phyloP scores from a whole-genome alignment of 1,284 basidiomycete genomes.

The Rhodotorula sp. region DNA sequence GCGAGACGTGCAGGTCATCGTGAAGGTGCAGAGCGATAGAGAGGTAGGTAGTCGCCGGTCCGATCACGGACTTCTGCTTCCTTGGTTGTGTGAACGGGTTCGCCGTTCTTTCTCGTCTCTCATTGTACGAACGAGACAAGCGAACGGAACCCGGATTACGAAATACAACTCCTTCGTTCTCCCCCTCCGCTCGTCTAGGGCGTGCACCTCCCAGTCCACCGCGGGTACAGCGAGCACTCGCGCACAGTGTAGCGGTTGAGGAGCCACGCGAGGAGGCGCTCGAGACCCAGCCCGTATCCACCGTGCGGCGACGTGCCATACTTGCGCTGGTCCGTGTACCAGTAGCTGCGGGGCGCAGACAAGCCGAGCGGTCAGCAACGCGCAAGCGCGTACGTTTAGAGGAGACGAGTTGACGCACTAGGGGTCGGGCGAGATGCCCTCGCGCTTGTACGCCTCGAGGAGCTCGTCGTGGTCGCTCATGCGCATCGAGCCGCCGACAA shows the following conservation, averaged over 20 bases:
- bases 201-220: slow-evolving; percentile 70
- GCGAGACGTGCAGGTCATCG: not conserved
- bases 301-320: slow-evolving; percentile 98
- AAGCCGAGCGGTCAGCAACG: not conserved
- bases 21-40: not conserved
- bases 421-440: slow-evolving; percentile 86
- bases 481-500: slow-evolving; percentile 98
- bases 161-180: not conserved
- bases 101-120: not conserved
- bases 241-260: slow-evolving; percentile 87
- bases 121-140: not conserved
- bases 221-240: slow-evolving; percentile 68
- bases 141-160: no score
- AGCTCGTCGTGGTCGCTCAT: slow-evolving; percentile 88
- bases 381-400: not conserved
- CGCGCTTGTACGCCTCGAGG: slow-evolving; percentile 83
- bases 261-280: slow-evolving; percentile 95
- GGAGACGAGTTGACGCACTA: slow-evolving; percentile 70
- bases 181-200: slow-evolving; percentile 48
- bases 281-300: slow-evolving; percentile 91
- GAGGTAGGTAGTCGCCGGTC: not conserved
- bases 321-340: slow-evolving; percentile 94
- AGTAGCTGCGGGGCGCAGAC: slow-evolving; percentile 44
- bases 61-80: not conserved
- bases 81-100: not conserved